Evolutionary conservation across 2,329 filamentous ascomycete genomes (phyloP), one percentile per base, ranked within the genome.

Genomic region (Emydomyces testavorans): DNA sequence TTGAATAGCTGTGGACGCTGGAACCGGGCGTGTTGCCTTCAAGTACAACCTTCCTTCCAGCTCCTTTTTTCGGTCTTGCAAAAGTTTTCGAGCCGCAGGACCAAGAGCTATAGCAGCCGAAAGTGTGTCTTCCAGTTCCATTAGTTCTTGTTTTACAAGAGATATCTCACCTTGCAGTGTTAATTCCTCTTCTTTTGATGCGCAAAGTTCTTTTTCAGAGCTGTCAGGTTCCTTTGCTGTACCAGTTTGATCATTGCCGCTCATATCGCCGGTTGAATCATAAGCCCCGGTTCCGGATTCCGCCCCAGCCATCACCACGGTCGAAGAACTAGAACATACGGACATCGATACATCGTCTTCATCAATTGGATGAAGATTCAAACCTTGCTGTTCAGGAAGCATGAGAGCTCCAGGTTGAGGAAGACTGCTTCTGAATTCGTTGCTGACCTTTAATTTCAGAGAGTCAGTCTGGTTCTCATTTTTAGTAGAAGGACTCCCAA

Each of bases 401-500:
- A 29, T n/a, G 39, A 16, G 23, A 15, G 21, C 20, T 16, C 15
- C 39, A 13, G 57, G 57, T 31, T 55, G 52, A 13, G 57, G 57
- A 37, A 58, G 50, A 41, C 54, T 56, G 6, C 54, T 53, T 24
- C 26, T 48, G 34, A 57, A 53, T 8, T 53, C 50, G 26, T 53
- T 51, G 31, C 50, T 46, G 43, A 37, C 41, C 51, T 53, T 54
- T 39, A 16, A 38, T 41, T 47, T 32, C 15, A 37, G 23, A 28
- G 46, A 37, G 47, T 53, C 45, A 49, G 53, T 42, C 24, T 46
- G 36, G 39, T 35, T 37, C 45, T 28, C 28, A 40, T 20, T 28
- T 32, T 38, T 38, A 29, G 23, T 45, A 31, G 44, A 46, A 48
- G 50, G 50, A 45, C 37, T 51, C 35, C 35, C 49, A 53, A 54